Percentiles rank a stretch among this genome's conserved stretches.
phyloP scores from a whole-genome alignment of 2,329 filamentous ascomycete species.

The Diplodia sapinea region DNA sequence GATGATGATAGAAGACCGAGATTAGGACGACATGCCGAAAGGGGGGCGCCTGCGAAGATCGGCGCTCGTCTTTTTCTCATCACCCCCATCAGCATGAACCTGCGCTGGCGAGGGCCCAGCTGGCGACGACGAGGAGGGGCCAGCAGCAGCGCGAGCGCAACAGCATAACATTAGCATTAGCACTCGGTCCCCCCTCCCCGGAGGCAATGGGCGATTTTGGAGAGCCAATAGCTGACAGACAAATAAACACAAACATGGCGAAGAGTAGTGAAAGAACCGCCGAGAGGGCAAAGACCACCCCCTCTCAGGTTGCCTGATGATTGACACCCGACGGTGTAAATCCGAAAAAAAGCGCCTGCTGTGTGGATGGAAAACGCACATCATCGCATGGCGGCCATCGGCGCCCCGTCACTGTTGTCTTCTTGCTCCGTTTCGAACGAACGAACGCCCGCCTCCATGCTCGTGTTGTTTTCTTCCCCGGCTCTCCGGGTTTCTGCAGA shows the following conservation, averaged over 20 bases:
- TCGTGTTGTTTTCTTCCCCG: not conserved
- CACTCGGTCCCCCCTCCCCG: not conserved
- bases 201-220: not conserved
- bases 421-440: not conserved
- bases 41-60: not conserved
- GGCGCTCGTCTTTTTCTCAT: not conserved
- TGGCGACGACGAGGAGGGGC: not conserved
- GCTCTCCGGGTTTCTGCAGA: not conserved
- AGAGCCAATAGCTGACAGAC: not conserved
- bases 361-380: not conserved
- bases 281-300: not conserved
- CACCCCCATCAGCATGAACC: not conserved
- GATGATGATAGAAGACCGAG: not conserved
- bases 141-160: not conserved
- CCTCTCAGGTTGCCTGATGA: constrained; percentile 1
- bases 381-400: not conserved
- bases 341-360: not conserved
- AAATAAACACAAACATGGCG: not conserved
- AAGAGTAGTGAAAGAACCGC: not conserved
- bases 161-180: not conserved
- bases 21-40: not conserved
- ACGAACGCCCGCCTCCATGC: not conserved
- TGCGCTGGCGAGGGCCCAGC: not conserved
- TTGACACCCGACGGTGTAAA: not conserved
- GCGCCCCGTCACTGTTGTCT: not conserved